Evolutionary conservation across 306 rosid species (phyloP).

Genomic region (Urtica urens): DNA sequence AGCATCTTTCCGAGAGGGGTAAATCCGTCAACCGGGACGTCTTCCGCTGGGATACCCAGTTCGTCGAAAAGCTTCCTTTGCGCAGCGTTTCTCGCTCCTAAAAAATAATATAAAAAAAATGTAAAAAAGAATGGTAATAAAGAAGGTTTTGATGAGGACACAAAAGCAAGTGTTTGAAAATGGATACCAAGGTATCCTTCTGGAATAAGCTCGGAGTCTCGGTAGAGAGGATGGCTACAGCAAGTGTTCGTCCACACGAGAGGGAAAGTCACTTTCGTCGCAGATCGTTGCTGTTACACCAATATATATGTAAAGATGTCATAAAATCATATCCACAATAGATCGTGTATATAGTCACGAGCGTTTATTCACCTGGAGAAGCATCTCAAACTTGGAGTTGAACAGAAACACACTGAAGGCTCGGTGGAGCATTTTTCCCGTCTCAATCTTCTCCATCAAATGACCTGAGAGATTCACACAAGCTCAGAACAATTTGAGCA

Average conservation of each 20-base stretch:
- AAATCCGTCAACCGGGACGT: constrained; percentile 89
- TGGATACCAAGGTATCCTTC: constrained; percentile 64
- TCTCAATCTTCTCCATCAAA: constrained; percentile 90
- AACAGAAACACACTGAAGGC: constrained; percentile 96
- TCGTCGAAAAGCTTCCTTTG: constrained; percentile 96
- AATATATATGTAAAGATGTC: constrained; percentile 4
- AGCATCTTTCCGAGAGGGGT: constrained; percentile 79
- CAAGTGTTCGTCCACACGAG: constrained; percentile 99
- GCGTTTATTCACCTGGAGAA: constrained; percentile 63
- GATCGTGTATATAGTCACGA: constrained; percentile 1
- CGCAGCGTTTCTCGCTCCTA: constrained; percentile 92
- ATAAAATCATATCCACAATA: constrained; percentile 7
- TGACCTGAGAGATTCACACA: constrained; percentile 53
- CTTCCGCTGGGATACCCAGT: constrained; percentile 85
- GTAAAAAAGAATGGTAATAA: neutral
- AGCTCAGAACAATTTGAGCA: constrained; percentile 9
- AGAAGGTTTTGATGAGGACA: constrained; percentile 6
- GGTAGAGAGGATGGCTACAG: constrained; percentile 96
- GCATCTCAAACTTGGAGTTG: constrained; percentile 83
- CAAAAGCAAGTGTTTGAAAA: neutral
- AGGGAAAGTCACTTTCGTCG: constrained; percentile 92
- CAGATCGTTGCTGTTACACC: constrained; percentile 74
- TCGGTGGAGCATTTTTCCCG: constrained; percentile 74
- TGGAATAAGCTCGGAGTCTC: constrained; percentile 86
- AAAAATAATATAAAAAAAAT: constrained; percentile 1